phyloP scores from a whole-genome alignment of 2,329 filamentous ascomycete species.

The Monosporascus sp. region DNA sequence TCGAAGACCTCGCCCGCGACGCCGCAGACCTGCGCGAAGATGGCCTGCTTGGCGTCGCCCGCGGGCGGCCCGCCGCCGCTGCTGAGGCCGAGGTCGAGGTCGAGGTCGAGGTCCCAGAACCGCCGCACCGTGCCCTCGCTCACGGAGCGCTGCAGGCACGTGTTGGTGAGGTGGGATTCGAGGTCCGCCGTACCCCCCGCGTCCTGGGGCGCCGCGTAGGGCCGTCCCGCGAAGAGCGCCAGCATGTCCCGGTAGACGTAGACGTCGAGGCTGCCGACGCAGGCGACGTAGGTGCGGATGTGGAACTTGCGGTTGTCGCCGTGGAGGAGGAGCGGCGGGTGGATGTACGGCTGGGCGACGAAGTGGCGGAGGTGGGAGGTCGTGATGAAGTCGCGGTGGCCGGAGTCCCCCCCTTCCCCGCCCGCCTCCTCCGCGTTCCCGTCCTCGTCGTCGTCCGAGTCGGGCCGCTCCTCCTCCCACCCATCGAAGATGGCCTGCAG shows the following conservation, averaged over 20 bases:
- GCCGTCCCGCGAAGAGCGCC: constrained; percentile 76
- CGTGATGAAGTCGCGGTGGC: constrained; percentile 55
- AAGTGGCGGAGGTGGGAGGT: constrained; percentile 94
- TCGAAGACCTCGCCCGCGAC: constrained; percentile 78
- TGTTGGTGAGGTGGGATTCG: constrained; percentile 84
- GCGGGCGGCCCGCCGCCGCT: constrained; percentile 16
- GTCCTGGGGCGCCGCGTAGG: constrained; percentile 62
- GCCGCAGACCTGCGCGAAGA: constrained; percentile 69
- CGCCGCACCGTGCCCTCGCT: constrained; percentile 62
- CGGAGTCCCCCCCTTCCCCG: constrained; percentile 21
- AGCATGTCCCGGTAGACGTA: constrained; percentile 91
- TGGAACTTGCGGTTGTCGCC: constrained; percentile 79
- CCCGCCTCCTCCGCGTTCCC: constrained; percentile 28
- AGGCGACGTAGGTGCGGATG: constrained; percentile 85
- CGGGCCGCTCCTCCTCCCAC: constrained; percentile 70
- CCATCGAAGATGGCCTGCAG: constrained; percentile 84
- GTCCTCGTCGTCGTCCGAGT: constrained; percentile 62
- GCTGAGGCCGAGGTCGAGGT: constrained; percentile 13
- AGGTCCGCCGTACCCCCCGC: constrained; percentile 45
- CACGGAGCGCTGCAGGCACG: constrained; percentile 71
- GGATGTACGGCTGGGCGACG: constrained; percentile 90
- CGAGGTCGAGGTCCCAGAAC: constrained; percentile 63
- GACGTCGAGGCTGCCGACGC: constrained; percentile 69
- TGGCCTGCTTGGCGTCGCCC: constrained; percentile 45
- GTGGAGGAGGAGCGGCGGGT: constrained; percentile 72